A percentile compares a stretch with the other conserved stretches of the same genome.
These are phyloP conservation scores for Verticillium alfalfae DNA, from an alignment of 2,329 filamentous ascomycete genomes.

Conservation along the genomic window DNA sequence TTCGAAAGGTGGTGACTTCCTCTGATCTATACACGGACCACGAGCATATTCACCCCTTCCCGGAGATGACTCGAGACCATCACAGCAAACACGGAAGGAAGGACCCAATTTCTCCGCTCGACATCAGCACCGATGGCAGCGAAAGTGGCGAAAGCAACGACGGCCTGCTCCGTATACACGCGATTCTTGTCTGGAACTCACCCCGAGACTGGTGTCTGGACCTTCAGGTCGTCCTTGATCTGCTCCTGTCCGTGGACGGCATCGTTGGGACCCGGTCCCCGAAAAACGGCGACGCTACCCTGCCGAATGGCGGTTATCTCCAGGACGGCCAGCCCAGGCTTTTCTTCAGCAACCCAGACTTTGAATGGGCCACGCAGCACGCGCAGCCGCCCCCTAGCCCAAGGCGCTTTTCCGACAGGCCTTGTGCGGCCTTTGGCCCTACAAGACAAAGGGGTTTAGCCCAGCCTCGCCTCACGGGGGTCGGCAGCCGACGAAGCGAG, in stretches of 20 bases:
- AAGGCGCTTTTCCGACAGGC: conserved; percentile 64
- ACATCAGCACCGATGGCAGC: not conserved
- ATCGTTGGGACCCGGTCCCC: conserved; percentile 55
- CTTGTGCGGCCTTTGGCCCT: conserved; percentile 58
- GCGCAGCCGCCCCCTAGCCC: conserved; percentile 61
- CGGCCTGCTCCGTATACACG: conserved; percentile 21
- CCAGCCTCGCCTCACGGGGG: conserved; percentile 47
- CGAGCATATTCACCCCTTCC: conserved; percentile 22
- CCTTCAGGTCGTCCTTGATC: conserved; percentile 22
- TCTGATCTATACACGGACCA: conserved; percentile 22
- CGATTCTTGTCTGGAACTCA: conserved; percentile 25
- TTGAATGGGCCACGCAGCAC: conserved; percentile 64
- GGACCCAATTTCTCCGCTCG: not conserved
- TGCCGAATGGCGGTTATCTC: conserved; percentile 23
- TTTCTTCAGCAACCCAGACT: conserved; percentile 67
- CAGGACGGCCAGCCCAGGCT: conserved; percentile 61
- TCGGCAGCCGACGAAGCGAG: conserved; percentile 66
- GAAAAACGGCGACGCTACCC: conserved; percentile 44
- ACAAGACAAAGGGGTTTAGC: conserved; percentile 31
- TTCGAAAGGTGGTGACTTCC: conserved; percentile 27
- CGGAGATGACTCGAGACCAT: conserved; percentile 26
- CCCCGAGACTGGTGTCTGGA: conserved; percentile 29
- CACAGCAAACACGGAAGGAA: conserved; percentile 29
- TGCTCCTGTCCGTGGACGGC: conserved; percentile 38
- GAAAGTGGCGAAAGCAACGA: conserved; percentile 16